Percentiles rank a stretch among this genome's conserved stretches.
These are phyloP conservation scores for Boletus tylopilopsis DNA, from an alignment of 768 basidiomycete genomes.

Conservation along the genomic window DNA sequence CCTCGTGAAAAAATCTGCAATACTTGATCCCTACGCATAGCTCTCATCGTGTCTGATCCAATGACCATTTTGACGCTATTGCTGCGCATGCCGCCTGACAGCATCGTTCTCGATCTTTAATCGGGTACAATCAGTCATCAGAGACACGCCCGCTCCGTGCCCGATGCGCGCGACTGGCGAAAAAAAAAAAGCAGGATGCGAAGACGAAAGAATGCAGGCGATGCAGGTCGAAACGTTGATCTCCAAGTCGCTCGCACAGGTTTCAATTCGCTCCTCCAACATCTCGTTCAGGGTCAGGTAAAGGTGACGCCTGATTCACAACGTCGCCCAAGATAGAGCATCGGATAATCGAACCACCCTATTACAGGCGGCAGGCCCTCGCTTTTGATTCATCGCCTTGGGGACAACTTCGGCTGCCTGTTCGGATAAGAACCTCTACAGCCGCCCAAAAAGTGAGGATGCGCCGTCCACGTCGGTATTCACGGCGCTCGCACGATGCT, in stretches of 20 bases:
- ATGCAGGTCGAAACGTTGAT: background rate
- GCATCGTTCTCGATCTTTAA: background rate
- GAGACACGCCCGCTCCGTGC: background rate
- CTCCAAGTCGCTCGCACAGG: background rate
- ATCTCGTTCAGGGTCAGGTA: background rate
- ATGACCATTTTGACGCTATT: background rate
- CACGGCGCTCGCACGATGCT: background rate
- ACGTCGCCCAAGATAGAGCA: background rate
- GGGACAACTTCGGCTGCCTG: background rate
- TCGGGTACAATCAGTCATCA: slow-evolving; percentile 2
- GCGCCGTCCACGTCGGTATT: slow-evolving; percentile 3
- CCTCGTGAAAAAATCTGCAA: background rate
- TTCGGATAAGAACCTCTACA: background rate
- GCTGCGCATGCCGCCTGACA: background rate
- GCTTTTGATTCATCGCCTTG: background rate
- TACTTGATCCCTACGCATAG: background rate
- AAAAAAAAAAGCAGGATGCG: background rate
- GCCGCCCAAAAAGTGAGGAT: background rate
- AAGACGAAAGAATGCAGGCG: background rate
- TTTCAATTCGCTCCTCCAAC: background rate
- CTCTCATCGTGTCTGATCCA: background rate
- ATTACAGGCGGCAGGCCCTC: background rate
- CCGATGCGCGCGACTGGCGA: too few species aligned
- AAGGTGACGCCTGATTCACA: background rate
- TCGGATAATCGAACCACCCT: background rate